Evolutionary conservation across 495 filamentous ascomycete genomes (phyloP), one percentile per base, ranked within the genome.

Genomic region (Jackrogersella minutella): DNA sequence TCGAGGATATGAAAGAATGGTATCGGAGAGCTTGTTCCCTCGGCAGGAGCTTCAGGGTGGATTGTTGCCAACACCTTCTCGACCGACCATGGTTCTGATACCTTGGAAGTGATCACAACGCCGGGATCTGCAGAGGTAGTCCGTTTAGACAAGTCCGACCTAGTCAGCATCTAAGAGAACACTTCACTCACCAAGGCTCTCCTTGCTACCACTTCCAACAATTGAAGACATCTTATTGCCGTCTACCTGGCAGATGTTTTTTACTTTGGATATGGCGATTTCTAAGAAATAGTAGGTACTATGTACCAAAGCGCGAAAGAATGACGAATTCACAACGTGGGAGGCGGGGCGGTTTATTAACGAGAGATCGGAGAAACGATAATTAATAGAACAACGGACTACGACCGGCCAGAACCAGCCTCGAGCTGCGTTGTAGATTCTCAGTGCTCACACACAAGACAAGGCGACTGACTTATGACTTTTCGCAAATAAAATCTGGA

Each of bases 1-100:
- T 93, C 90, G 46, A 99, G 85, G 58, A 97, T 79, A 79, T 99
- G 95, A 72, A 99, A 92, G 82, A 97, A 98, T 36, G 91, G 87
- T 44, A 99, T 70, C 0, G 94, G 93, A 0, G 93, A 93, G 47
- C 77, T 77, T 14, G 91, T 82, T 65, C 87, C 82, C 61, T 87
- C 82, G 47, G 77, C 66, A 9, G 85, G 89, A 21, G 82, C 73
- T 28, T 75, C 78, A 4, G 76, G 75, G 0, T 77, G 60, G 33
- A 85, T 79, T 9, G 74, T 72, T 2, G 77, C 79, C 13, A 83
- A 64, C 9, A 80, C 79, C 52, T 79, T 81, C n/a, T 84, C 80
- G 13, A 86, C 82, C 0, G 76, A 74, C 84, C 84, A 86, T 44
- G 71, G 61, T 22, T 71, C 80, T 4, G 70, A 64, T 13, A 80